Conservation (phyloP, 106 monocot species). For the Dactylorhiza incarnata region DNA sequence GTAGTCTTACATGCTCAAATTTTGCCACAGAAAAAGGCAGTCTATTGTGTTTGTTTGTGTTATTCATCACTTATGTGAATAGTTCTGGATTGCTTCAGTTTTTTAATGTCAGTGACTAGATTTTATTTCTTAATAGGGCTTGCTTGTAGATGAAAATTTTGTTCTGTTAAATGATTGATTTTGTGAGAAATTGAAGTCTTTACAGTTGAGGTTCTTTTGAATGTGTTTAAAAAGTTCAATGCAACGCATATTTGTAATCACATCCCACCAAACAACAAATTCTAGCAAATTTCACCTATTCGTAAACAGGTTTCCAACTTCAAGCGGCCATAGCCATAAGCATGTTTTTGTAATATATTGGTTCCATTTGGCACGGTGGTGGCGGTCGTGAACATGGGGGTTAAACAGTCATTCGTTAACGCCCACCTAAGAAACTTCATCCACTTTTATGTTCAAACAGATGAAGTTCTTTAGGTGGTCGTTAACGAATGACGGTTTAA, state of each 20-base stretch:
- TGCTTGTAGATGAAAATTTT: not conserved
- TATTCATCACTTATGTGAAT: not conserved
- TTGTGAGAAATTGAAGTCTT: not conserved
- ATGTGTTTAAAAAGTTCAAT: not conserved
- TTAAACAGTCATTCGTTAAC: no score
- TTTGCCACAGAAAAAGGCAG: not conserved
- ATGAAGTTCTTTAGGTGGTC: no score
- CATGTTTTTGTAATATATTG: not conserved
- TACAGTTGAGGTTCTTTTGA: not conserved
- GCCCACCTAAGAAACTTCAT: no score
- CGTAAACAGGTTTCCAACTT: not conserved
- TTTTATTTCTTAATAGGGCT: not conserved
- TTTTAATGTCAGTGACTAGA: not conserved
- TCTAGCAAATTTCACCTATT: not conserved
- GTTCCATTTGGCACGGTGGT: no score
- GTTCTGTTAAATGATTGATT: not conserved
- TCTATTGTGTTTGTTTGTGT: not conserved
- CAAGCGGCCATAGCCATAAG: not conserved
- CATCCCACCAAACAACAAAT: not conserved
- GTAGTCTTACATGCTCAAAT: not conserved
- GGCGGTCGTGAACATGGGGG: no score
- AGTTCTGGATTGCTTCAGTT: not conserved
- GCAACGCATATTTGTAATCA: not conserved
- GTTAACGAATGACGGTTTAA: no score
- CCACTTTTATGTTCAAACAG: no score